phyloP scores from a whole-genome alignment of 2,329 filamentous ascomycete species.

The Exophiala phaeomuriformis region DNA sequence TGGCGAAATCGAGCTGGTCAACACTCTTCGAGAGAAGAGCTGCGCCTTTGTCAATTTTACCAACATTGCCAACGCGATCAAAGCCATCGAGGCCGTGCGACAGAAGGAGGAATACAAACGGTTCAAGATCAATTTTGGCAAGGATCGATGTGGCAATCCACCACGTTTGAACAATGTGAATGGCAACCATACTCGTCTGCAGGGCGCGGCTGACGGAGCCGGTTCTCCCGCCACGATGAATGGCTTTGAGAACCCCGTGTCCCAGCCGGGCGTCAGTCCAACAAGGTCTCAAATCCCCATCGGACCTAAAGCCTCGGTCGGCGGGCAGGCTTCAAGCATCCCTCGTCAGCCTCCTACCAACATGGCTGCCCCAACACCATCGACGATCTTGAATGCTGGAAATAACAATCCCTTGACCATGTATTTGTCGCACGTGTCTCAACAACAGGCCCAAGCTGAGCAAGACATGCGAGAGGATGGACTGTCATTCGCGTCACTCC shows the following conservation, averaged over 20 bases:
- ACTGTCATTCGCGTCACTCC: constrained; percentile 38
- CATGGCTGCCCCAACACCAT: constrained; percentile 54
- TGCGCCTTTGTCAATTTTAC: constrained; percentile 99
- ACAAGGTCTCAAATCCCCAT: constrained; percentile 48
- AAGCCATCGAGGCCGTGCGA: constrained; percentile 92
- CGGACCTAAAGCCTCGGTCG: constrained; percentile 47
- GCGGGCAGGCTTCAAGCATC: constrained; percentile 43
- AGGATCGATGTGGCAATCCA: constrained; percentile 94
- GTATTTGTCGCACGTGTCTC: constrained; percentile 74
- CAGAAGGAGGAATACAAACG: constrained; percentile 93
- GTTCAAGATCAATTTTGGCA: constrained; percentile 99
- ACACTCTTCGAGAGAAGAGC: constrained; percentile 94
- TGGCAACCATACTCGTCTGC: constrained; percentile 59
- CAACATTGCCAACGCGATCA: constrained; percentile 99
- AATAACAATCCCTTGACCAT: constrained; percentile 83
- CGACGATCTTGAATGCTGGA: constrained; percentile 69
- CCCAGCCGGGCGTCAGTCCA: constrained; percentile 54
- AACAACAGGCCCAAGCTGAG: constrained; percentile 56
- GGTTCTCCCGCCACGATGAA: constrained; percentile 52
- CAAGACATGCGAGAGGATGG: constrained; percentile 47
- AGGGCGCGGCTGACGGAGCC: constrained; percentile 46
- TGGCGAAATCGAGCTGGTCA: constrained; percentile 95
- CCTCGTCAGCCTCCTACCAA: constrained; percentile 47
- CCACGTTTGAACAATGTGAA: constrained; percentile 63
- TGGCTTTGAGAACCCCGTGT: constrained; percentile 49